Evolutionary conservation across 768 basidiomycete species (phyloP), one percentile per base, ranked within the genome.

Genomic region (Paxillus rubicundulus): DNA sequence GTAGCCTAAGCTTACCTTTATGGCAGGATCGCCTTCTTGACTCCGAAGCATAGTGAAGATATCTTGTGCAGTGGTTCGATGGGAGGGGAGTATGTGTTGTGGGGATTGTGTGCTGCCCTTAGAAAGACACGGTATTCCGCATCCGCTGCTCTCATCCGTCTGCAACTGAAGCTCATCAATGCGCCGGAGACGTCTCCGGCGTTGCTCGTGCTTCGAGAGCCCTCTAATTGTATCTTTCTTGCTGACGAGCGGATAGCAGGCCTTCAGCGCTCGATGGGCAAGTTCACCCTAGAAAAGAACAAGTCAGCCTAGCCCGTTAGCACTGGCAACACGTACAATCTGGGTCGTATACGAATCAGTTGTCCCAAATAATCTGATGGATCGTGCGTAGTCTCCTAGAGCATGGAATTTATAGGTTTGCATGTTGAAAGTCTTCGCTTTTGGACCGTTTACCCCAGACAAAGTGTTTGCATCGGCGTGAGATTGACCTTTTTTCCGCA

Each of bases 261-360:
- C 54, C 54, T 81, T 79, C 18, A 75, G 55, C 0, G 27, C 42
- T 0, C 61, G 49, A 47, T 79, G 76, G 27, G 72, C 65, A 0
- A 69, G 63, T 59, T 77, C 75, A 13, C 72, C 68, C 75, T 77
- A 13, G 20, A 18, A 27, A 45, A 7, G 16, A 33, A 7, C 8
- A 34, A 36, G 13, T n/a, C n/a, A n/a, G n/a, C n/a, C n/a, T n/a
- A n/a, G n/a, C n/a, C n/a, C n/a, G n/a, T n/a, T n/a, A n/a, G n/a
- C n/a, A n/a, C n/a, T n/a, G n/a, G n/a, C 3, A 12, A 9, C 13
- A 30, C 33, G 3, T 12, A 58, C 47, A 1, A 38, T 52, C 4
- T 58, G 50, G 4, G 46, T 58, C 0, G 46, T 54, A 6, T 54
- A 57, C 8, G 45, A 54, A 30, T 52, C 50, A 1, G 44, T 57